A percentile compares a stretch with the other conserved stretches of the same genome.
phyloP scores from a whole-genome alignment of 2,329 filamentous ascomycete genomes.

The Cladosporium sp. region DNA sequence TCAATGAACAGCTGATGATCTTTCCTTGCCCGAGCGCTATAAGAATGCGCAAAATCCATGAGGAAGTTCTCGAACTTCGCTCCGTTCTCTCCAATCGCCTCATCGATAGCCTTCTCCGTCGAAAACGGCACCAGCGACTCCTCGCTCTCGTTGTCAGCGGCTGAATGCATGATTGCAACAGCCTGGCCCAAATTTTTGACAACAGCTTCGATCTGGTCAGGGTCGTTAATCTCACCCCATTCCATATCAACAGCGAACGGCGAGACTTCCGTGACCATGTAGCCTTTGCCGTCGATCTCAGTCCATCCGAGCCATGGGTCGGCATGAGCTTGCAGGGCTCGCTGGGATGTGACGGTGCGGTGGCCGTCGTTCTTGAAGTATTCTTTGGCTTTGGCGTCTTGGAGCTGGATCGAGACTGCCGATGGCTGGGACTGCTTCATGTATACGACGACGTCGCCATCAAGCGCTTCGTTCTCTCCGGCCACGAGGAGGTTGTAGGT shows the following conservation, averaged over 20 bases:
- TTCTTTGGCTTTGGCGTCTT: not conserved
- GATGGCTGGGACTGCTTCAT: constrained; percentile 18
- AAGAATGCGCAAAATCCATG: constrained; percentile 1
- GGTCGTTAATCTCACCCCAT: constrained; percentile 5
- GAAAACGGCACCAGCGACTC: constrained; percentile 5
- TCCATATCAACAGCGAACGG: constrained; percentile 15
- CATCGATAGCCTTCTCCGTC: constrained; percentile 2
- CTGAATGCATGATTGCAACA: constrained; percentile 12
- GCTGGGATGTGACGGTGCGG: constrained; percentile 13
- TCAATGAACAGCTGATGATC: constrained; percentile 13
- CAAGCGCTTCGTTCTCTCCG: constrained; percentile 5
- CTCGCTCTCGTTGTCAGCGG: constrained; percentile 9
- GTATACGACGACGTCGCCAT: constrained; percentile 13
- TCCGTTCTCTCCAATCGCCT: not conserved
- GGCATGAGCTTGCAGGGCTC: constrained; percentile 9
- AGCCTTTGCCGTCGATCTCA: constrained; percentile 15
- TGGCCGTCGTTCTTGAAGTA: constrained; percentile 19
- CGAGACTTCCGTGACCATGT: constrained; percentile 17
- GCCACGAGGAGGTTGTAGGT: constrained; percentile 18
- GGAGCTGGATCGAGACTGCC: constrained; percentile 8
- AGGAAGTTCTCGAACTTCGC: not conserved
- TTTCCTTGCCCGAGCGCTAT: not conserved
- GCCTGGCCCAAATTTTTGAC: constrained; percentile 4
- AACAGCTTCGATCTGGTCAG: not conserved
- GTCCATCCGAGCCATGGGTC: constrained; percentile 16